phyloP scores from a whole-genome alignment of 176 grass and related monocot species.

The Bolboschoenus planiculmis region DNA sequence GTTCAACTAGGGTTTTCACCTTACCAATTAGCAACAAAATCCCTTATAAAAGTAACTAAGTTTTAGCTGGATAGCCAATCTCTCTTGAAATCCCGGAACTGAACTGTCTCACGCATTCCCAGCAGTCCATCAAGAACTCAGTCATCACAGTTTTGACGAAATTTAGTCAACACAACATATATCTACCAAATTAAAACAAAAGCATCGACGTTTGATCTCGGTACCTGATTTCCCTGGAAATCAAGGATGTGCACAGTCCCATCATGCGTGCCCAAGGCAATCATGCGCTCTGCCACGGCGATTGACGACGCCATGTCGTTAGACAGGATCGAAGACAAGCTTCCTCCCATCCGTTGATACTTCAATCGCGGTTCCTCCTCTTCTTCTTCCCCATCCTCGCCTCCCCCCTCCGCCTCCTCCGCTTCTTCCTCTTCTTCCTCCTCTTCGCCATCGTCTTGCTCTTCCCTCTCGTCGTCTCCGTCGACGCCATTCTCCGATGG shows the following conservation, averaged over 20 bases:
- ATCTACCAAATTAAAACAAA: background rate
- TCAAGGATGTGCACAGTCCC: constrained; percentile 94
- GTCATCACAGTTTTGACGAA: background rate
- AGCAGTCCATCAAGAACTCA: background rate
- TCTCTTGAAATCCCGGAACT: background rate
- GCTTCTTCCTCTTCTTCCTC: constrained; percentile 32
- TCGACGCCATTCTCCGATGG: constrained; percentile 57
- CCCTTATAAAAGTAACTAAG: background rate
- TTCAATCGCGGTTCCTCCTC: constrained; percentile 93
- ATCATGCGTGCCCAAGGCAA: constrained; percentile 83
- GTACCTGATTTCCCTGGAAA: constrained; percentile 96
- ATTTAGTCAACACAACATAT: background rate
- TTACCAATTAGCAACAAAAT: background rate
- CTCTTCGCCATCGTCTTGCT: constrained; percentile 34
- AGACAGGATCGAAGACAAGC: constrained; percentile 69
- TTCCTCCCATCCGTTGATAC: constrained; percentile 87
- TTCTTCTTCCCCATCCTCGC: constrained; percentile 33
- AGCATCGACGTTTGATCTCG: background rate
- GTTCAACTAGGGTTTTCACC: background rate
- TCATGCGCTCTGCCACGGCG: constrained; percentile 84
- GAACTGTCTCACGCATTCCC: background rate
- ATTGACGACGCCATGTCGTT: constrained; percentile 67
- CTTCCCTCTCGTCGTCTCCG: constrained; percentile 40
- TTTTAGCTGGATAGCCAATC: background rate
- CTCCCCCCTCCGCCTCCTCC: constrained; percentile 8